Conservation (phyloP, 140 eudicot species). For the Stevia rebaudiana region DNA sequence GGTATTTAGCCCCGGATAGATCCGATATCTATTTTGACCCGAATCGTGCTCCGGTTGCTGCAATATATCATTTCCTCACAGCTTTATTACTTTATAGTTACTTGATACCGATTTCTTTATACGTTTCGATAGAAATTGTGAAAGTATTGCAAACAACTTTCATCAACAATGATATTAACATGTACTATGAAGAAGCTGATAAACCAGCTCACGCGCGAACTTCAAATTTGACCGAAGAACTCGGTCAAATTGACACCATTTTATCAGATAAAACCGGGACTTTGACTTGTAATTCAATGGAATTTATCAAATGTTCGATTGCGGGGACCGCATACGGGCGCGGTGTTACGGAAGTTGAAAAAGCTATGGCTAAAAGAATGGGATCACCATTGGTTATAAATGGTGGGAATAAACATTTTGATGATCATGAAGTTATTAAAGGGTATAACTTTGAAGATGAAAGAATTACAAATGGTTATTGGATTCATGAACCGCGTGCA, state of each 20-base stretch:
- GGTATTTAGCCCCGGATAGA: conserved; percentile 71
- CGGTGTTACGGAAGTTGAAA: conserved; percentile 86
- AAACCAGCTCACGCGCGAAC: conserved; percentile 97
- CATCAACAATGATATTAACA: conserved; percentile 64
- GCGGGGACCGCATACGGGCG: conserved; percentile 91
- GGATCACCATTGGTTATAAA: conserved; percentile 55
- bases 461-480: conserved; percentile 62
- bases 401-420: conserved; percentile 26
- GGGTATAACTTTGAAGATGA: conserved; percentile 89
- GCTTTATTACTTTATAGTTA: conserved; percentile 66
- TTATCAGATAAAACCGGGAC: conserved; percentile 96
- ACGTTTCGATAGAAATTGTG: conserved; percentile 83
- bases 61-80: conserved; percentile 62
- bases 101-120: conserved; percentile 86
- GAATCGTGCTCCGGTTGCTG: conserved; percentile 62
- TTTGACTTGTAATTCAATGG: conserved; percentile 92
- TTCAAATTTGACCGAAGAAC: conserved; percentile 86
- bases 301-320: conserved; percentile 80
- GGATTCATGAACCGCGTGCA: conserved; percentile 60
- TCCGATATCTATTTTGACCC: conserved; percentile 62
- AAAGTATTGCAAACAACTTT: conserved; percentile 79
- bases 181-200: conserved; percentile 85
- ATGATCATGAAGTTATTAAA: conserved; percentile 38
- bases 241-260: conserved; percentile 91
- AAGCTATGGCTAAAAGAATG: conserved; percentile 76